phyloP scores from a whole-genome alignment of 768 basidiomycete species.

The Kwoniella sp. region DNA sequence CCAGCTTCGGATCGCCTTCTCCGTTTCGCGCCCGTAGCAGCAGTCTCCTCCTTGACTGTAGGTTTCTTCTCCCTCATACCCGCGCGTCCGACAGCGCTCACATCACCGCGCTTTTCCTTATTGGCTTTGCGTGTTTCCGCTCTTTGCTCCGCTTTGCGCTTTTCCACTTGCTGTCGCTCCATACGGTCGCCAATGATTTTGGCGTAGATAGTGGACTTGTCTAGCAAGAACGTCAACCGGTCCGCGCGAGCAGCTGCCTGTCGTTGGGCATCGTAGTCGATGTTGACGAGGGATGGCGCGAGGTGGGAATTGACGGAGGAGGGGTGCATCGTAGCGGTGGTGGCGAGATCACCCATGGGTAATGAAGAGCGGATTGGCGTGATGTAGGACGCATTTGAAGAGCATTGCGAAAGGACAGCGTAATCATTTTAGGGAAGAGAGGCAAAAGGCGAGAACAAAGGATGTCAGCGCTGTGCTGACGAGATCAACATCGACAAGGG shows the following conservation, averaged over 20 bases:
- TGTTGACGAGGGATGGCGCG: neutral
- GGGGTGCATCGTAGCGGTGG: constrained; percentile 8
- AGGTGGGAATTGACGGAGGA: constrained; percentile 4
- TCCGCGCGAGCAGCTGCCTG: constrained; percentile 34
- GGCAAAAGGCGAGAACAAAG: too few species aligned
- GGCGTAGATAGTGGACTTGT: constrained; percentile 73
- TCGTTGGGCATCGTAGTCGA: neutral
- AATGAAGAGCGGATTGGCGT: too few species aligned
- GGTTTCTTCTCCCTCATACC: constrained; percentile 24
- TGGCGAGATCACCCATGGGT: too few species aligned
- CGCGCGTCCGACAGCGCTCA: constrained; percentile 5
- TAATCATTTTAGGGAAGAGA: too few species aligned
- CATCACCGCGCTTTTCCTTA: constrained; percentile 39
- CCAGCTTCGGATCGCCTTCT: constrained; percentile 25
- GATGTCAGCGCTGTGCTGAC: too few species aligned
- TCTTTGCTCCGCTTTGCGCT: constrained; percentile 39
- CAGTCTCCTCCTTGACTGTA: constrained; percentile 13
- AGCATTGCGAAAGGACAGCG: too few species aligned
- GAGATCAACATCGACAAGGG: neutral
- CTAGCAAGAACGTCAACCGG: constrained; percentile 56
- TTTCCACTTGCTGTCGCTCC: constrained; percentile 55
- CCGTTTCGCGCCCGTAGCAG: constrained; percentile 13
- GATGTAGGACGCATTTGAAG: too few species aligned
- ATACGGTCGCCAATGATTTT: constrained; percentile 67
- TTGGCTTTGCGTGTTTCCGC: constrained; percentile 35